Conservation (phyloP, 2,329 filamentous ascomycete species). For the Proliferodiscus dingleyae region DNA sequence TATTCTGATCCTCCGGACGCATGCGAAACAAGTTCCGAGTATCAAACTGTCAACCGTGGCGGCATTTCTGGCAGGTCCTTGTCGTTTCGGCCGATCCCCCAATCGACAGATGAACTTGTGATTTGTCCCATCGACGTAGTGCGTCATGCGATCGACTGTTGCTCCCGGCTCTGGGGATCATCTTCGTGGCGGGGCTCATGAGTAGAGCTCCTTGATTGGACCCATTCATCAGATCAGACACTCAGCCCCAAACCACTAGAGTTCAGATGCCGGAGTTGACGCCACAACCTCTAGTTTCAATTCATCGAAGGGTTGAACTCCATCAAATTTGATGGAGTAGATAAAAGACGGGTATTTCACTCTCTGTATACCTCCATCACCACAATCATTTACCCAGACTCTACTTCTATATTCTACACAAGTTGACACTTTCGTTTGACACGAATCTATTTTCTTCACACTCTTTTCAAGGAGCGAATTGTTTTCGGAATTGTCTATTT, state of each 20-base stretch:
- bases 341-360: not conserved
- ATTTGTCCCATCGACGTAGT: not conserved
- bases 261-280: not conserved
- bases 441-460: not conserved
- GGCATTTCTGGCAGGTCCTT: not conserved
- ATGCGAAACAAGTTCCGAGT: conserved; percentile 1
- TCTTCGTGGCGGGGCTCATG: not conserved
- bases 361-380: not conserved
- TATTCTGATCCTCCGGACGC: not conserved
- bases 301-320: not conserved
- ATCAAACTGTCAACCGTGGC: not conserved
- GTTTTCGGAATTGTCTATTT: too few relatives aligned
- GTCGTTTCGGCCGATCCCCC: not conserved
- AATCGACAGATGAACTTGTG: not conserved
- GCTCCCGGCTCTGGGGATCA: not conserved
- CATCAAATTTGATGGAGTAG: not conserved
- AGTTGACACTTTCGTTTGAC: not conserved
- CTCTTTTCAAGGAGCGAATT: not conserved
- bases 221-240: not conserved
- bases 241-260: not conserved
- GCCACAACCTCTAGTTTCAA: not conserved
- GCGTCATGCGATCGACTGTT: not conserved
- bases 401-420: not conserved
- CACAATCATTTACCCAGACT: not conserved
- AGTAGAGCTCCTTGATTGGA: not conserved